Evolutionary conservation across 768 basidiomycete genomes (phyloP), one percentile per base, ranked within the genome.

Genomic region (Termitomyces sp.): DNA sequence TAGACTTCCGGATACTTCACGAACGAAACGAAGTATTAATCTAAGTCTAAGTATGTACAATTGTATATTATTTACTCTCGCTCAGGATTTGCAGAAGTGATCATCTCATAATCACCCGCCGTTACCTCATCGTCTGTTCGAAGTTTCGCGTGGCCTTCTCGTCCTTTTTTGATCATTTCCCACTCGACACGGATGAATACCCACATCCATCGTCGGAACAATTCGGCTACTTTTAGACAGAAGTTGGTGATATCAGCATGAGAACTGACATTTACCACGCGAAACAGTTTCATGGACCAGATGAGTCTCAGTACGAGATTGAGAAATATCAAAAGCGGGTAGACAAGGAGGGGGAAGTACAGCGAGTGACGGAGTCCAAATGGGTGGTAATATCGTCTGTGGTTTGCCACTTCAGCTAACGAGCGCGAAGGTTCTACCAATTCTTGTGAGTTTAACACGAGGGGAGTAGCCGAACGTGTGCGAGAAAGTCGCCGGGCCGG

Each of bases 101-200:
- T 61, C 71, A 79, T 68, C 62, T 79, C 77, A 62, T 71, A 79
- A 24, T 37, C 35, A 17, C 71, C 71, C 32, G 54, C 57, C 49
- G 70, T n/a, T n/a, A n/a, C 71, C 28, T 71, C 70, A 48, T 71
- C 70, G 57, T 71, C 69, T 52, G 65, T 58, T 34, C 59, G 65
- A 24, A 54, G 56, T 54, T 66, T 70, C 54, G 37, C 49, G 45
- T 53, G 51, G 42, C 63, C 67, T 40, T 74, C 73, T 41, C 68
- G 68, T 32, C 66, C 62, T 62, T 73, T 77, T 71, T 83, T 91
- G 48, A 93, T 82, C 9, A 86, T 79, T 72, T 98, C 96, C 97
- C 96, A 99, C 71, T 99, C 97, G 41, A 98, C 83, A 37, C 97
- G 83, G 59, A 98, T 70, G 71, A 97, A 98, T 26, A 97, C 93